Base-by-base conservation (phyloP, 1,139 yeast species). In the Komagataea norvegica region DNA sequence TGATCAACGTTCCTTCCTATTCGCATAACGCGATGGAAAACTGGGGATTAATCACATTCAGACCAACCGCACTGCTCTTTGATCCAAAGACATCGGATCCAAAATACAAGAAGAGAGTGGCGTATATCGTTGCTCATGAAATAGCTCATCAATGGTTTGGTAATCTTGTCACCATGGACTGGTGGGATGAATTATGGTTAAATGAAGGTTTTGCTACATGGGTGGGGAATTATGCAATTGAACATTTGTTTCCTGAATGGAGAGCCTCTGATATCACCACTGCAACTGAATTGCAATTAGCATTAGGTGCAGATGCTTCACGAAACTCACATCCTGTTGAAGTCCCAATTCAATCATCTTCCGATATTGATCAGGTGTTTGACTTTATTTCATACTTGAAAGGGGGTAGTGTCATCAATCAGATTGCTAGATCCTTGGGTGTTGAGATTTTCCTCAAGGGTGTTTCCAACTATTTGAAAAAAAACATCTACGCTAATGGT, bases 141-240 rank as follows among this genome's bases (percentile, higher is more conserved):
- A 70, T 86, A 56, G 95, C 95, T 19, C 95, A 86, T 60, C 95
- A 86, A 64, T 86, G 95, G 95, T 86, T 86, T 60, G 95, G 95
- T 48, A 81, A 86, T 62, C 68, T 86, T 54, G 95, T 85, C 43
- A 86, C 95, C 45, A 86, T 86, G 95, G 85, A 84, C 53, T 86
- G 91, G 87, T 86, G 95, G 95, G 93, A 86, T 60, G 94, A 85
- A 44, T 72, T 86, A 47, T 86, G 95, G 94, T 72, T 86, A 49
- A 86, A 86, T 60, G 95, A 86, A 64, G 95, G 95, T 20, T 86
- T 85, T 56, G 95, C 95, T 33, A 86, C 95, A 32, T 84, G 88
- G 89, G 84, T 84, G 70, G 84, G 91, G 3, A 83, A 84, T 79
- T 72, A 76, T 52, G 84, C 93, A 4, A 76, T 84, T 51, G 83